These are phyloP conservation scores for Avena sativa DNA, from an alignment of 176 grass and related monocot genomes.

Conservation along the genomic window DNA sequence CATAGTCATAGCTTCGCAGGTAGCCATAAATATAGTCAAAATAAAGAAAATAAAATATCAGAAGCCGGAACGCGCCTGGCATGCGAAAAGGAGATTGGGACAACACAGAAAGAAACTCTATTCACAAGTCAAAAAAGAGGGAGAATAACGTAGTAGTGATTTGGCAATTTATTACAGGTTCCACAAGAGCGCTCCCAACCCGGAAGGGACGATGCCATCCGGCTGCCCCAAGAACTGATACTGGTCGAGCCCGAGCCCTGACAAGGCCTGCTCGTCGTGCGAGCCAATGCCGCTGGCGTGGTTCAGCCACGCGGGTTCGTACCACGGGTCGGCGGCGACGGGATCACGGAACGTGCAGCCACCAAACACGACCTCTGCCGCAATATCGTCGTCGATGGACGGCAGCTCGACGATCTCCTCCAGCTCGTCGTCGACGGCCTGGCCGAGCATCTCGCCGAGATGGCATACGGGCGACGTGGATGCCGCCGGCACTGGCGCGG, in stretches of 20 bases:
- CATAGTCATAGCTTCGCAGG: background rate
- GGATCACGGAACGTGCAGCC: slow-evolving; percentile 13
- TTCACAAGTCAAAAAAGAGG: slow-evolving; percentile 24
- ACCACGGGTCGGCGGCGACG: slow-evolving; percentile 14
- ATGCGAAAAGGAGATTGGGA: slow-evolving; percentile 1
- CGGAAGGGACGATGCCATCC: slow-evolving; percentile 33
- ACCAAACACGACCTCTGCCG: slow-evolving; percentile 24
- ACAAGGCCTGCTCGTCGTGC: slow-evolving; percentile 15
- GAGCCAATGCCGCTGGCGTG: slow-evolving; percentile 23
- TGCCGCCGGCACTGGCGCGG: background rate
- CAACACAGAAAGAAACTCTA: background rate
- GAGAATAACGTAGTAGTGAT: background rate
- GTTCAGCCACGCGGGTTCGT: slow-evolving; percentile 40
- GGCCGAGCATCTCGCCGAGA: background rate
- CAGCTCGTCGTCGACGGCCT: slow-evolving; percentile 51
- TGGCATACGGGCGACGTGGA: background rate
- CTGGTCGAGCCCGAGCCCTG: background rate
- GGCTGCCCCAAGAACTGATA: slow-evolving; percentile 32
- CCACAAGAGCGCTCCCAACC: slow-evolving; percentile 38
- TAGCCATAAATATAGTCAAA: background rate
- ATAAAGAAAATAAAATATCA: background rate
- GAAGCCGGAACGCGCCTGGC: background rate
- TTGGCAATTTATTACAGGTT: slow-evolving; percentile 28
- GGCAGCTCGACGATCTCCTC: slow-evolving; percentile 74
- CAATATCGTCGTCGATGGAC: slow-evolving; percentile 44